Evolutionary conservation across 805 yeast species (phyloP).

Genomic region (Saccharomyces mikatae): DNA sequence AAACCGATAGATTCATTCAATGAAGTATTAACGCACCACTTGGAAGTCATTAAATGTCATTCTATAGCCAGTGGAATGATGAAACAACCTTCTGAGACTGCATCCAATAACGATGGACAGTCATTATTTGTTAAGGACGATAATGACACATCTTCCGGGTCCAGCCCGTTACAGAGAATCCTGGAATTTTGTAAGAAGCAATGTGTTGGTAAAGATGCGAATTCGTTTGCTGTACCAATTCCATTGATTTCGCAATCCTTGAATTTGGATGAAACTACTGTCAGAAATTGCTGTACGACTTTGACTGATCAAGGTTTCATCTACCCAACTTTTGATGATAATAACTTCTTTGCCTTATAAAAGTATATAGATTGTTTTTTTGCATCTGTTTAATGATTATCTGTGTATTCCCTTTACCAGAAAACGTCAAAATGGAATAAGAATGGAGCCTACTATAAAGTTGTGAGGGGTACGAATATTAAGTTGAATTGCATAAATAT

Average conservation of each 20-base stretch:
- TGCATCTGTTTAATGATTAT: neutral
- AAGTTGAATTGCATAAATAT: neutral
- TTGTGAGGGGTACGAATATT: neutral
- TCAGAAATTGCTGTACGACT: conserved; percentile 41
- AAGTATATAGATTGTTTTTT: neutral
- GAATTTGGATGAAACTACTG: conserved; percentile 42
- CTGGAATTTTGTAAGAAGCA: conserved; percentile 42
- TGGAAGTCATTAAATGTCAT: conserved; percentile 54
- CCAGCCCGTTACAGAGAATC: conserved; percentile 36
- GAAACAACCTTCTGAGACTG: conserved; percentile 10
- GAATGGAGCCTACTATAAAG: neutral
- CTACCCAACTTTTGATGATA: conserved; percentile 63
- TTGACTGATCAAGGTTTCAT: conserved; percentile 62
- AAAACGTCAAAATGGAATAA: neutral
- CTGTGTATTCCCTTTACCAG: neutral
- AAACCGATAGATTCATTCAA: conserved; percentile 54
- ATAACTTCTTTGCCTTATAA: conserved; percentile 44
- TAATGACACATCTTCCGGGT: conserved; percentile 27
- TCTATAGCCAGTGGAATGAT: conserved; percentile 46
- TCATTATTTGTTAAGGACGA: conserved; percentile 39
- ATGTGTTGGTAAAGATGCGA: conserved; percentile 42
- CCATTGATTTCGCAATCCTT: conserved; percentile 52
- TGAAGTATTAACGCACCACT: conserved; percentile 58
- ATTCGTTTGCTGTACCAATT: conserved; percentile 62
- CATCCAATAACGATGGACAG: conserved; percentile 19